phyloP scores from a whole-genome alignment of 176 grass and related monocot species.

The Cenchrus fungigraminus region DNA sequence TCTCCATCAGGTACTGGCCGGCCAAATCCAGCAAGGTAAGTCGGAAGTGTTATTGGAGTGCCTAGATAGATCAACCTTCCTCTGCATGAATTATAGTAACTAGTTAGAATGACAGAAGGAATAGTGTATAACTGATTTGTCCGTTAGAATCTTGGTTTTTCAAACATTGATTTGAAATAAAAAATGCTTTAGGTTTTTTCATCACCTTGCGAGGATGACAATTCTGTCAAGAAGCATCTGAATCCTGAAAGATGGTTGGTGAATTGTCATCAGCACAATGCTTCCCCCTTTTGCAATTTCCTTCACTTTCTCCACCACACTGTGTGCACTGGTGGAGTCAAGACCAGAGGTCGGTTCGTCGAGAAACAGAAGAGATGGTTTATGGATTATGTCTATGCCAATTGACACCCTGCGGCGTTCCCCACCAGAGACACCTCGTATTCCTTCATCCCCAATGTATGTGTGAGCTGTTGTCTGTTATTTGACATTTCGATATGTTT shows the following conservation, averaged over 20 bases:
- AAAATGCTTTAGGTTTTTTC: background rate
- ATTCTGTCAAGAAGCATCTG: conserved; percentile 80
- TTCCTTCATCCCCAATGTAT: conserved; percentile 73
- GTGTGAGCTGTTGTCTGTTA: conserved; percentile 71
- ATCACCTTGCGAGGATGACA: conserved; percentile 74
- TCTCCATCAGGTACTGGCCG: conserved; percentile 64
- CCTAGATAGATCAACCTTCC: conserved; percentile 65
- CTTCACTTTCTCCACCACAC: conserved; percentile 75
- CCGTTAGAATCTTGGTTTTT: conserved; percentile 5
- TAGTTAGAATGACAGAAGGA: conserved; percentile 18
- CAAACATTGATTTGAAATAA: background rate
- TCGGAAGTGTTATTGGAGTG: conserved; percentile 51
- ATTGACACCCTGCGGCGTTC: conserved; percentile 75
- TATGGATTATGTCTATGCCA: conserved; percentile 70
- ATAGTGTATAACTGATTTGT: background rate
- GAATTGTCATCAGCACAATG: conserved; percentile 88
- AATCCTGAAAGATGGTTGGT: conserved; percentile 89
- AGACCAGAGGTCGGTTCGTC: conserved; percentile 79
- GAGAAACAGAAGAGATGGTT: conserved; percentile 68
- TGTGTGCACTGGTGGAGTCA: conserved; percentile 73
- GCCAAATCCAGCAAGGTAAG: conserved; percentile 63
- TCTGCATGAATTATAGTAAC: conserved; percentile 40
- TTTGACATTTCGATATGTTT: background rate
- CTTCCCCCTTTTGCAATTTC: conserved; percentile 74
- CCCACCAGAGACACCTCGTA: conserved; percentile 60